These are phyloP conservation scores for Ogataea polymorpha DNA, from an alignment of 805 yeast species.

Conservation along the genomic window DNA sequence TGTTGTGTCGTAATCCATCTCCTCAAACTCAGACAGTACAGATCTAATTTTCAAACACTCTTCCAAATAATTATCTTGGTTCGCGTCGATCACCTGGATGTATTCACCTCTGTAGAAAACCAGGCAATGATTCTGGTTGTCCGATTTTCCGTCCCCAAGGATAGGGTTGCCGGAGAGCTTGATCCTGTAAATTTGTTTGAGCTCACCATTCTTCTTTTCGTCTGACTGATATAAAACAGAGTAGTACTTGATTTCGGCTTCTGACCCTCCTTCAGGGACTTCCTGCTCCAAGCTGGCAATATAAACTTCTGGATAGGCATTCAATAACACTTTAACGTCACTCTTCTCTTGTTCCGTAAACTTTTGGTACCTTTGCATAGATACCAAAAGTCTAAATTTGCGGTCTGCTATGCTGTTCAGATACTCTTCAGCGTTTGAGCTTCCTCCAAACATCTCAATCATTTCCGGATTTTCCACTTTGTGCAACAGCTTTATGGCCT, in stretches of 20 bases:
- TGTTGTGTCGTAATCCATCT: slow-evolving; percentile 48
- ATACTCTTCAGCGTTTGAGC: slow-evolving; percentile 54
- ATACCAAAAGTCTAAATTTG: slow-evolving; percentile 75
- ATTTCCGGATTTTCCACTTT: slow-evolving; percentile 62
- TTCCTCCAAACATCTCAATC: slow-evolving; percentile 39
- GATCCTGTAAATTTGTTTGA: slow-evolving; percentile 53
- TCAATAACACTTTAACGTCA: slow-evolving; percentile 63
- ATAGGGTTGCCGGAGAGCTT: slow-evolving; percentile 90
- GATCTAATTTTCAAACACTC: slow-evolving; percentile 90
- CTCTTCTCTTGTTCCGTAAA: slow-evolving; percentile 64
- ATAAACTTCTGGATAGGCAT: slow-evolving; percentile 66
- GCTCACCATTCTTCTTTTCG: slow-evolving; percentile 48
- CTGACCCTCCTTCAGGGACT: slow-evolving; percentile 37
- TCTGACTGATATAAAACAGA: slow-evolving; percentile 69
- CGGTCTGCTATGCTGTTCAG: slow-evolving; percentile 71
- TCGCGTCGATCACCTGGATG: slow-evolving; percentile 92
- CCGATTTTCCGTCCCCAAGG: slow-evolving; percentile 94
- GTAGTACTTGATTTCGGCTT: slow-evolving; percentile 38
- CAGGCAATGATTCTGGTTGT: slow-evolving; percentile 86
- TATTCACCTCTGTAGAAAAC: slow-evolving; percentile 92
- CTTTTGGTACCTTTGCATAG: slow-evolving; percentile 80
- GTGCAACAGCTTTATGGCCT: slow-evolving; percentile 68
- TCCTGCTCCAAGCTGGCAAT: slow-evolving; percentile 56
- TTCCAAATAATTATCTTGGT: slow-evolving; percentile 92
- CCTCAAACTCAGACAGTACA: slow-evolving; percentile 88